Percentiles rank a stretch among this genome's conserved stretches.
These are phyloP conservation scores for Pouteria glomerata DNA, from an alignment of 148 eudicot species.

Conservation along the genomic window DNA sequence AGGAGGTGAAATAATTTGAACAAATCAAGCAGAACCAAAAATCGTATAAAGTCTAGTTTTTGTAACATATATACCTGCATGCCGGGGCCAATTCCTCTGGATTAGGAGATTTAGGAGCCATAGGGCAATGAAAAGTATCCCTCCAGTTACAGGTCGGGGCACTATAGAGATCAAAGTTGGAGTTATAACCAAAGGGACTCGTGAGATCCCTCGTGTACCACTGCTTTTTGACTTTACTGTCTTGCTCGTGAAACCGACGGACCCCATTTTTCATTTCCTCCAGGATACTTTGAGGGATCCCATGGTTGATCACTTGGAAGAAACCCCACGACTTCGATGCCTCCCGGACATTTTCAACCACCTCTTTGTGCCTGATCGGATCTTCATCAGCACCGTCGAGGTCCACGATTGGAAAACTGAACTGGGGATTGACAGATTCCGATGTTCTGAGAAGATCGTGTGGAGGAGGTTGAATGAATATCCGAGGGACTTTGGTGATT, in stretches of 20 bases:
- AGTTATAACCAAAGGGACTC: constrained; percentile 7
- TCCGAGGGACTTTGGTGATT: constrained; percentile 7
- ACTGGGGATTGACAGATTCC: background rate
- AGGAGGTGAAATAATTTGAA: too few relatives aligned
- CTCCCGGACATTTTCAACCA: constrained; percentile 13
- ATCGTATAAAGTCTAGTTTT: too few relatives aligned
- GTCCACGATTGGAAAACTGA: constrained; percentile 15
- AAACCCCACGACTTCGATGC: constrained; percentile 36
- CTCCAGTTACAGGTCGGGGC: constrained; percentile 33
- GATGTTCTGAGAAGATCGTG: background rate
- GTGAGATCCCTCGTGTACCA: constrained; percentile 15
- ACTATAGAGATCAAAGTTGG: constrained; percentile 23
- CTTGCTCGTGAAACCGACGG: constrained; percentile 21
- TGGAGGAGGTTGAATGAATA: background rate
- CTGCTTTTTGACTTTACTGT: constrained; percentile 5
- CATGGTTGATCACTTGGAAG: constrained; percentile 47
- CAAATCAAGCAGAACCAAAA: too few relatives aligned
- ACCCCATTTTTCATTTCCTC: constrained; percentile 12
- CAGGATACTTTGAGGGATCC: constrained; percentile 18
- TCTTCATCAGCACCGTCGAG: constrained; percentile 5
- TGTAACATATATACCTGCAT: constrained; percentile 16
- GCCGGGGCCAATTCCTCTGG: constrained; percentile 21
- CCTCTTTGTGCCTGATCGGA: background rate
- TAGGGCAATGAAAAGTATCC: constrained; percentile 21
- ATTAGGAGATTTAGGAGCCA: constrained; percentile 16